Base-by-base conservation (phyloP, 495 filamentous ascomycete species). In the Xylaria scruposa region DNA sequence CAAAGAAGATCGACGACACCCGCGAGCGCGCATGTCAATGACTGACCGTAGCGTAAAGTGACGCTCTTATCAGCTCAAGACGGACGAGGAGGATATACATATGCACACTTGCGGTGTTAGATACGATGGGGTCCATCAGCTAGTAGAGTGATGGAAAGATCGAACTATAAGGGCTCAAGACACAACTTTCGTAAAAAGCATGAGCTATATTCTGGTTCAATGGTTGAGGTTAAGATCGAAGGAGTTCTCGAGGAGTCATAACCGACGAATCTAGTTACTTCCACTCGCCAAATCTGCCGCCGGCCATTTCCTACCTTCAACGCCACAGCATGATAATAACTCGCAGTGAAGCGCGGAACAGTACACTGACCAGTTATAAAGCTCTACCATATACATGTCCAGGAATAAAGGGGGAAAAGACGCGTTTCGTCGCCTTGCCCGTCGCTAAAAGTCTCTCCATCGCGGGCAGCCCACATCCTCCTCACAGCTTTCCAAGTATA, bases 401-500 rank as follows among this genome's bases (percentile, higher is more conserved):
- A 75, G 68, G 70, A 69, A 68, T 69, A 72, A 60, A 74, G 59
- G 26, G 70, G 66, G 67, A 49, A 63, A 60, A 75, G 67, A 68
- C 56, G 56, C 56, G 70, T 75, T 70, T 75, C 67, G 58, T 75
- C 68, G 62, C 67, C 54, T 44, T 26, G 29, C 61, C 12, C 36
- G 62, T 60, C 46, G 61, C 54, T n/a, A 73, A 75, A 75, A 53
- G 62, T 71, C 10, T 75, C 73, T 46, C 73, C 73, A 75, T 75
- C 70, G 65, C 61, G 70, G 70, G 65, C 58, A 54, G 73, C 70
- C 73, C 73, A 75, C 73, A 75, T 75, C 67, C 73, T 68, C 67
- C 73, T 68, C 70, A 75, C 73, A 59, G 70, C 73, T 46, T 73
- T 62, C 74, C 71, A 75, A 51, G 74, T 73, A 71, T 68, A 68